Evolutionary conservation across 345 rosid species (phyloP), one percentile per base, ranked within the genome.

Genomic region (Jatropha curcas): DNA sequence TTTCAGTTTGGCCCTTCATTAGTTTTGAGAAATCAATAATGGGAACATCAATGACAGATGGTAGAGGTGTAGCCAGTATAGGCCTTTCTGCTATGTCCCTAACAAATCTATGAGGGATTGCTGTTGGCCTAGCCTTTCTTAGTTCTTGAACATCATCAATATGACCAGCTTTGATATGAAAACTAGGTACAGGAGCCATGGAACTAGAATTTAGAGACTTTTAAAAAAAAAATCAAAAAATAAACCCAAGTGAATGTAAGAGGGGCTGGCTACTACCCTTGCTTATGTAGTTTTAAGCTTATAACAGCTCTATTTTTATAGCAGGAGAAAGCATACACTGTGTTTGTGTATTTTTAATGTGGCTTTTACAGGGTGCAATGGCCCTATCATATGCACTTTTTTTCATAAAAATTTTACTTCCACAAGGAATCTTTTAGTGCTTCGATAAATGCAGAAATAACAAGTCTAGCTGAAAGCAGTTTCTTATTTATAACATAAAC

Each of bases 111-210:
- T 89, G 83, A 27, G 98, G 98, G 48, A 94, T 70, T 75, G 68
- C 73, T 62, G 84, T 79, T 74, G 94, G 91, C 76, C 82, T 81
- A 24, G 83, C 56, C 64, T 86, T 90, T 46, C 87, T 87, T 19
- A 94, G 86, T 82, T 92, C 97, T 79, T 94, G 97, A 60, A 92
- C 98, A 85, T 94, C 97, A 13, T 92, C 96, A 37, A 92, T 84
- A 68, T 82, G 88, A 39, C 98, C 98, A 73, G 89, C 89, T n/a
- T 81, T 86, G 72, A 90, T 64, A 0, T 90, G 84, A 60, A 76
- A 76, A 71, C 73, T 70, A 24, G 89, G 92, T 14, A 71, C 79
- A 11, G 94, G 94, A 76, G 98, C 86, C 98, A 92, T 87, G 72
- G 60, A 55, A 69, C 5, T 65, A 71, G 79, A 62, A 27, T 10